Evolutionary conservation across 2,329 filamentous ascomycete species (phyloP).

Genomic region (Fusarium annulatum): DNA sequence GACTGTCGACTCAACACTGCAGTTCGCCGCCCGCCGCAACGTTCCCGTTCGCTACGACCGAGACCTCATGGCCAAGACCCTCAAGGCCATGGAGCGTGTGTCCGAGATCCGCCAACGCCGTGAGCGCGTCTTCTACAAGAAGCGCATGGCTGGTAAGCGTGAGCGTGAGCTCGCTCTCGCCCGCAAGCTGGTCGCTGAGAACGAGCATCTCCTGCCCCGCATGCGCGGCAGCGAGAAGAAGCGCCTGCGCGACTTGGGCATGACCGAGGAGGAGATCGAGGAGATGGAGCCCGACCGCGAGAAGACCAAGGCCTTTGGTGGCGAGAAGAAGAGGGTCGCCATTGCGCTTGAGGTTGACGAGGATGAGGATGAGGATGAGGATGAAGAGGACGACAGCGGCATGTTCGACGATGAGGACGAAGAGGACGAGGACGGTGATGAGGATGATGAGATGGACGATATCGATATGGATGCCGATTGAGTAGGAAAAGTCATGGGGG

Average conservation of each 20-base stretch:
- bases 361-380: constrained; percentile 49
- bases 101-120: constrained; percentile 84
- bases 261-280: constrained; percentile 60
- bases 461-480: constrained; percentile 50
- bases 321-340: constrained; percentile 54
- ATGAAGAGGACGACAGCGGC: constrained; percentile 46
- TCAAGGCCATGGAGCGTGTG: constrained; percentile 92
- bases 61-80: constrained; percentile 85
- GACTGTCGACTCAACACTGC: constrained; percentile 93
- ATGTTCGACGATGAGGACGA: constrained; percentile 51
- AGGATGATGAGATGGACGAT: constrained; percentile 46
- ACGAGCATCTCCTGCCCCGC: constrained; percentile 89
- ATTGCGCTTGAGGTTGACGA: constrained; percentile 51
- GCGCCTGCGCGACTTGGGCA: constrained; percentile 65
- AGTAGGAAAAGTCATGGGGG: neutral
- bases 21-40: constrained; percentile 93
- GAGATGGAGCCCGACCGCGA: constrained; percentile 57
- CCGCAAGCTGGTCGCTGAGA: constrained; percentile 88
- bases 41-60: constrained; percentile 96
- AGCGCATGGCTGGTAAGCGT: constrained; percentile 91
- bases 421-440: constrained; percentile 49
- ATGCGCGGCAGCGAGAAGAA: constrained; percentile 72
- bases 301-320: constrained; percentile 55
- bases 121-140: constrained; percentile 94
- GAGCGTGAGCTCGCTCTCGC: constrained; percentile 82